phyloP scores from a whole-genome alignment of 163 green algal genomes.

The Picocystis sp. region DNA sequence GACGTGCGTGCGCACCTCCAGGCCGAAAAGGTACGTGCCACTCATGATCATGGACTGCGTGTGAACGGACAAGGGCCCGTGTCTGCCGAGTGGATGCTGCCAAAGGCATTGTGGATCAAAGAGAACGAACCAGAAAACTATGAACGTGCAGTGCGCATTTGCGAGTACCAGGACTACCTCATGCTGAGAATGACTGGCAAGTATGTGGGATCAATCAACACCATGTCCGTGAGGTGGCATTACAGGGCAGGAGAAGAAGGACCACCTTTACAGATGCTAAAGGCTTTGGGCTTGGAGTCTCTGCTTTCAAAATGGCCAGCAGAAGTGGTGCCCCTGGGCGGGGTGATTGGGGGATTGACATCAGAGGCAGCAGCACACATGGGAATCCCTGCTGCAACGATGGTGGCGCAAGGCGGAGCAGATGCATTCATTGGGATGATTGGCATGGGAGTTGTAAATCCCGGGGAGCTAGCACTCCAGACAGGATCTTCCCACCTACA shows the following conservation, averaged over 20 bases:
- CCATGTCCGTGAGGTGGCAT: constrained; percentile 52
- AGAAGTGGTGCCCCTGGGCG: constrained; percentile 31
- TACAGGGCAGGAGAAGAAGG: constrained; percentile 14
- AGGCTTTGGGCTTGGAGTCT: constrained; percentile 30
- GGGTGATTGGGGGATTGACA: constrained; percentile 37
- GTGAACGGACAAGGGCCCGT: constrained; percentile 43
- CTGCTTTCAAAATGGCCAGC: constrained; percentile 43
- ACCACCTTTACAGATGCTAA: constrained; percentile 32
- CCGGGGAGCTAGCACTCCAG: constrained; percentile 54
- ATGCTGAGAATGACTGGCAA: constrained; percentile 49
- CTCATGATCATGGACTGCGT: constrained; percentile 28
- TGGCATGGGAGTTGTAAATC: constrained; percentile 41
- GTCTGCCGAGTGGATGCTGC: constrained; percentile 42
- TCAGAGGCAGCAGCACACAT: constrained; percentile 31
- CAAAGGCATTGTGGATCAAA: constrained; percentile 60
- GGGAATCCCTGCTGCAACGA: constrained; percentile 29
- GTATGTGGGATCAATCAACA: constrained; percentile 40
- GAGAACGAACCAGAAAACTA: constrained; percentile 35
- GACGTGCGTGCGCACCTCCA: constrained; percentile 43
- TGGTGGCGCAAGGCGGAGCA: constrained; percentile 48
- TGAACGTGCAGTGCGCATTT: constrained; percentile 20
- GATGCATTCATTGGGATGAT: constrained; percentile 65
- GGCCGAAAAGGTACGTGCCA: constrained; percentile 25
- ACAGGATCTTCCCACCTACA: constrained; percentile 60
- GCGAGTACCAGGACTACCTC: constrained; percentile 56